A percentile compares a stretch with the other conserved stretches of the same genome.
Evolutionary conservation across 208 protist species (phyloP).

Genomic region (Angomonas ambiguus): DNA sequence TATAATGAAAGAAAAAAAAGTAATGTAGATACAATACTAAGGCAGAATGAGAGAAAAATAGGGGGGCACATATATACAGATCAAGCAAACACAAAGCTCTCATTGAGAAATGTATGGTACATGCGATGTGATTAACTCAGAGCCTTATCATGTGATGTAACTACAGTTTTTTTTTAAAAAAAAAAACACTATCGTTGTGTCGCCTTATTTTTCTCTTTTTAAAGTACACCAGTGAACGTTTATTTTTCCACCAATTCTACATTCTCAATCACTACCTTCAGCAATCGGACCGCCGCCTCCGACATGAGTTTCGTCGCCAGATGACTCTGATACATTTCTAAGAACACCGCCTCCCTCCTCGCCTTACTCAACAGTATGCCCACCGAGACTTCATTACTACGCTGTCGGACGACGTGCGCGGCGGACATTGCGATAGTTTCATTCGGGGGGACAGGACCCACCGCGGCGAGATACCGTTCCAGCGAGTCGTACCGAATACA

Average conservation of each 20-base stretch:
- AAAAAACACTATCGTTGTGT: neutral
- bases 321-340: conserved; percentile 39
- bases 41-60: neutral
- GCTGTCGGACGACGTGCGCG: conserved; percentile 40
- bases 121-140: neutral
- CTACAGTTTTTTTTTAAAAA: neutral
- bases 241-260: conserved; percentile 39
- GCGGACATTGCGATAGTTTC: conserved; percentile 58
- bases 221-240: neutral
- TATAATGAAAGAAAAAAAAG: neutral
- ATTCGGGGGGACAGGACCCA: conserved; percentile 68
- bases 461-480: conserved; percentile 76
- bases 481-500: conserved; percentile 65
- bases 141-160: neutral
- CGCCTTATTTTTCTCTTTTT: neutral
- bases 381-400: conserved; percentile 53
- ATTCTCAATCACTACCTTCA: conserved; percentile 49
- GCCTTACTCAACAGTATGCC: conserved; percentile 63
- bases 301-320: conserved; percentile 67
- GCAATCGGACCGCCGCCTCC: conserved; percentile 48
- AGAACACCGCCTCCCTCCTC: conserved; percentile 58
- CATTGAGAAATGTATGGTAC: neutral
- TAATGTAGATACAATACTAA: conserved; percentile 4
- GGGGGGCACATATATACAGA: no score
- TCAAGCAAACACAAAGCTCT: no score